Conservation (phyloP, 2,329 filamentous ascomycete genomes). For the Fusarium anguioides region DNA sequence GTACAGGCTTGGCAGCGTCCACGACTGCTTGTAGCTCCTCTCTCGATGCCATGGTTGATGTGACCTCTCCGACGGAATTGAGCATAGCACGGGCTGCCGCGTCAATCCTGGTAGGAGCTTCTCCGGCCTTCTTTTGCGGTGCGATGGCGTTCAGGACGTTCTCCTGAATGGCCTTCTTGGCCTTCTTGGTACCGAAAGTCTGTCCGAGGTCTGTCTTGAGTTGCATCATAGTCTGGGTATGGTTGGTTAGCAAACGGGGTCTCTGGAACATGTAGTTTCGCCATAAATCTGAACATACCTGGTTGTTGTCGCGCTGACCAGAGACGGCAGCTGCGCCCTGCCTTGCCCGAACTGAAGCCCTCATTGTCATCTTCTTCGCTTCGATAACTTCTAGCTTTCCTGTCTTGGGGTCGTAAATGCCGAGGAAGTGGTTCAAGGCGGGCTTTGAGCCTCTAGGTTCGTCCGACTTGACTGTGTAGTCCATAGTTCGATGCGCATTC, state of each 20-base stretch:
- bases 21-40: slow-evolving; percentile 73
- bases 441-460: slow-evolving; percentile 46
- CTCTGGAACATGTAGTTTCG: neutral
- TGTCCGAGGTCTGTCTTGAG: slow-evolving; percentile 77
- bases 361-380: slow-evolving; percentile 72
- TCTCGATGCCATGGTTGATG: slow-evolving; percentile 73
- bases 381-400: slow-evolving; percentile 70
- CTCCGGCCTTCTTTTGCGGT: slow-evolving; percentile 50
- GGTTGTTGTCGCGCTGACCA: slow-evolving; percentile 47
- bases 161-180: slow-evolving; percentile 79
- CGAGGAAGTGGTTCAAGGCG: slow-evolving; percentile 71
- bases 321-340: slow-evolving; percentile 62
- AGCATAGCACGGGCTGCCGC: slow-evolving; percentile 70
- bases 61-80: slow-evolving; percentile 69
- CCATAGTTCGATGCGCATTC: slow-evolving; percentile 64
- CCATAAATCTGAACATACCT: slow-evolving; percentile 37
- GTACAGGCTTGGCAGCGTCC: slow-evolving; percentile 78
- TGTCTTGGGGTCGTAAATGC: slow-evolving; percentile 70
- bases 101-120: slow-evolving; percentile 62
- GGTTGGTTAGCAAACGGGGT: slow-evolving; percentile 38
- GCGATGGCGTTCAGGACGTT: slow-evolving; percentile 77
- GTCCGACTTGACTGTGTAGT: slow-evolving; percentile 69
- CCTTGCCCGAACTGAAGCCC: slow-evolving; percentile 67
- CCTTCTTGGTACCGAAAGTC: slow-evolving; percentile 87
- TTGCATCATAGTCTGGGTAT: slow-evolving; percentile 65